Base-by-base conservation (phyloP, 2,329 filamentous ascomycete species). In the Aureobasidium musti region DNA sequence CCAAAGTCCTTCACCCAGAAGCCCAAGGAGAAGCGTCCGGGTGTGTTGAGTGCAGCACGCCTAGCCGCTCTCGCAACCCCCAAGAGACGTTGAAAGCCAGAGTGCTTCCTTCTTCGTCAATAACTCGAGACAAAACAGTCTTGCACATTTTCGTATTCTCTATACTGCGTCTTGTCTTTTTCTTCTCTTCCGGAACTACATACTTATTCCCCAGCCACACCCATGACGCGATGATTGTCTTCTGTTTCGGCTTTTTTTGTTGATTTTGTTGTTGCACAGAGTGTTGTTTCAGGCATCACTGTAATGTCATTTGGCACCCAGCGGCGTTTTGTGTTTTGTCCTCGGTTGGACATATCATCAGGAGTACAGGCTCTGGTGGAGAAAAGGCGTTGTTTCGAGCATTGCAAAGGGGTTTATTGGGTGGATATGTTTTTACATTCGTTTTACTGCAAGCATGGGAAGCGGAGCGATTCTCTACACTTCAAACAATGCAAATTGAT, bases 1-100 rank as follows among this genome's bases (percentile, higher is more conserved):
- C 73, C 74, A 8, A 76, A 74, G 68, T 70, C 71, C 43, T 54
- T 26, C 14, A 69, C 73, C 68, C 77, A 70, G 69, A 73, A 70
- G 70, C 68, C 65, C 57, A 73, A 69, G 67, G 70, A 70, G 70
- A 65, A 63, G 53, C 37, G 45, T 53, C 54, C 67, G 8, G 66
- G 66, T 23, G 41, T 67, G 56, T 37, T 69, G 39, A 69, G 68
- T 50, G 39, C 56, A 17, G 68, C 66, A 1, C 60, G 68, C 21
- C 41, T 69, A 28, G 63, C 65, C 41, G 64, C 64, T 19, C 54
- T 69, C 21, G 66, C 59, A n/a, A 65, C 60, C 13, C 66, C 66
- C 41, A 67, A 67, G 57, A 37, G 60, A 56, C 49, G 64, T 41
- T 56, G 64, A 68, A 21, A n/a, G 17, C 6, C 13, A 21, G 5